Conservation (phyloP, 2,329 filamentous ascomycete genomes). For the Calonectria multiphialidica region DNA sequence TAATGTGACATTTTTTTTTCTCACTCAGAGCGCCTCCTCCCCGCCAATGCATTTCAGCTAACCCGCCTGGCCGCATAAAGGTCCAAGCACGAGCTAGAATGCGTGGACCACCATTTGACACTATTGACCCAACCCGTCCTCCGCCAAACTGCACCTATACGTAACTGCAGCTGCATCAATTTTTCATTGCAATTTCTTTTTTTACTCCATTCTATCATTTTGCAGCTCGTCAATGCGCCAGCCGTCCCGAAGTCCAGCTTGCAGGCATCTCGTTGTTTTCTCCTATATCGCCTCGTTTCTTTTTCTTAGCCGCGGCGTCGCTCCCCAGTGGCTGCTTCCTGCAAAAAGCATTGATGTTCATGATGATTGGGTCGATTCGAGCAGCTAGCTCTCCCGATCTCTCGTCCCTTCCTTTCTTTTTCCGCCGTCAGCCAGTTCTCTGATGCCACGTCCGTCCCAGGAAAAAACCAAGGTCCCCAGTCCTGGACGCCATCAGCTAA, state of each 20-base stretch:
- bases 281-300: background rate
- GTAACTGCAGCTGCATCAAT: background rate
- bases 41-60: slow-evolving; percentile 13
- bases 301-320: background rate
- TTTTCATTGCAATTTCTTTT: background rate
- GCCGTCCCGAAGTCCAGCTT: background rate
- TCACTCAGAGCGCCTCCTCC: background rate
- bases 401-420: background rate
- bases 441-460: background rate
- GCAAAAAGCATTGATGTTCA: background rate
- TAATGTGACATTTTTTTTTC: background rate
- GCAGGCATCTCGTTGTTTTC: background rate
- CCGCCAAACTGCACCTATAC: background rate
- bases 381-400: background rate
- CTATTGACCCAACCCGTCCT: background rate
- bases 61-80: slow-evolving; percentile 17
- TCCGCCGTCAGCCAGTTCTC: background rate
- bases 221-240: background rate
- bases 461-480: slow-evolving; percentile 2
- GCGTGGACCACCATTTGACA: background rate
- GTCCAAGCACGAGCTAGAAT: slow-evolving; percentile 15
- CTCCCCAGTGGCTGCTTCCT: background rate
- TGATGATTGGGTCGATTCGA: background rate
- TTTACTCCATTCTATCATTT: background rate
- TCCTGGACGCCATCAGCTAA: slow-evolving; percentile 3